These are phyloP conservation scores for Curvularia lunata DNA, from an alignment of 2,329 filamentous ascomycete species.

Conservation along the genomic window DNA sequence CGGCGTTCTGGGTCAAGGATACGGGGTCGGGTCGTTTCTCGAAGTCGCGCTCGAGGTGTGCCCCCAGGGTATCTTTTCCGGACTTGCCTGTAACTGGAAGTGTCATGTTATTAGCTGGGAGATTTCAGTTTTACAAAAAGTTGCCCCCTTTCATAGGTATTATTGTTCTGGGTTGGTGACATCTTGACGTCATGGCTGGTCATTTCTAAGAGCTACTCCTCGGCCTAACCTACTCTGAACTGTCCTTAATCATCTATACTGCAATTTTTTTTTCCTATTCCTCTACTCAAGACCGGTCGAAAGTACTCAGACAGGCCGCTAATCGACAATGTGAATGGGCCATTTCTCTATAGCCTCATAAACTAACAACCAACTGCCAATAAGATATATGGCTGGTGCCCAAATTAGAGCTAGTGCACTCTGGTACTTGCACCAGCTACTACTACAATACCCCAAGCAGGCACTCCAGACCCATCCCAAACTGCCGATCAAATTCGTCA, in stretches of 20 bases:
- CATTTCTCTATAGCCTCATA: not conserved
- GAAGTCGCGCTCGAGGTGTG: constrained; percentile 20
- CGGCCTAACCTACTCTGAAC: not conserved
- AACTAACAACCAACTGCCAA: not conserved
- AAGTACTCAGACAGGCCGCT: not conserved
- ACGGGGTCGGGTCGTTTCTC: constrained; percentile 36
- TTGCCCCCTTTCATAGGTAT: not conserved
- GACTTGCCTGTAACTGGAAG: constrained; percentile 10
- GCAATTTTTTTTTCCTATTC: not conserved
- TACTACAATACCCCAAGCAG: not conserved
- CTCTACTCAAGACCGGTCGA: not conserved
- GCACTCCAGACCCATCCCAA: not conserved
- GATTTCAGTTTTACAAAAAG: not conserved
- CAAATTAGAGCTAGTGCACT: not conserved
- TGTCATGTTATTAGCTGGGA: not conserved
- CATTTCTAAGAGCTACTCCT: not conserved
- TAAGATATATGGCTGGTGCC: not conserved
- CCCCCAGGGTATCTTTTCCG: constrained; percentile 20
- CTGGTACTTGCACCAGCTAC: not conserved
- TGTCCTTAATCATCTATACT: not conserved
- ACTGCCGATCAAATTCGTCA: not conserved
- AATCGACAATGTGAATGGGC: not conserved
- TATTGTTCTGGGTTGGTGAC: not conserved
- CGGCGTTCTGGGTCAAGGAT: constrained; percentile 36
- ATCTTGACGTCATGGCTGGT: not conserved